Conservation (phyloP, 768 basidiomycete genomes). For the Phaeotremella skinneri region DNA sequence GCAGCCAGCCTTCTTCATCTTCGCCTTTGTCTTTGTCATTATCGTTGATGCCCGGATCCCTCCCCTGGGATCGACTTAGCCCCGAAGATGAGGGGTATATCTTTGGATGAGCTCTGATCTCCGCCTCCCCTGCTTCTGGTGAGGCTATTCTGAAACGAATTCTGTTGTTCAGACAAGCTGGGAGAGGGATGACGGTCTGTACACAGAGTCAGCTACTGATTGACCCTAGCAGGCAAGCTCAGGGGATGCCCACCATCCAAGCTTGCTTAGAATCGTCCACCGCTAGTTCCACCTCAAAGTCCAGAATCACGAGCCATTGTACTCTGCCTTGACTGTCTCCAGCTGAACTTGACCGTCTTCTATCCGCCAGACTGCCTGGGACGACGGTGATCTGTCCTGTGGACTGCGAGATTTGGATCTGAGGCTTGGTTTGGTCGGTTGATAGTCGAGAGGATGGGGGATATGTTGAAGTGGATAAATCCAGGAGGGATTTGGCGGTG, state of each 20-base stretch:
- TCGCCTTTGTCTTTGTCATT: neutral
- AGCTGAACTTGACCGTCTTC: neutral
- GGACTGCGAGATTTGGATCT: neutral
- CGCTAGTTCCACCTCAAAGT: neutral
- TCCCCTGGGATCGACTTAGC: neutral
- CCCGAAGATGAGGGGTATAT: neutral
- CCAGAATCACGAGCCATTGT: neutral
- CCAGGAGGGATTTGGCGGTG: neutral
- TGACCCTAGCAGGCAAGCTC: too few species aligned
- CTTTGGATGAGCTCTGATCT: neutral
- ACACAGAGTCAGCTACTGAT: too few species aligned
- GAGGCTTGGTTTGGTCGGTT: neutral
- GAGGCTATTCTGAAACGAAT: neutral
- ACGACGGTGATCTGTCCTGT: neutral
- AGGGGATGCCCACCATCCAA: conserved; percentile 2
- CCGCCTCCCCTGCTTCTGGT: neutral
- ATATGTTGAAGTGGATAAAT: neutral
- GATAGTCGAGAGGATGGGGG: neutral
- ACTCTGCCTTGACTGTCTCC: neutral
- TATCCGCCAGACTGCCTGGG: neutral
- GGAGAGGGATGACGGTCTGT: neutral
- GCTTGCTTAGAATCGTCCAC: neutral
- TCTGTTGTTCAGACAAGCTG: neutral
- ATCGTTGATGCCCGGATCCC: neutral
- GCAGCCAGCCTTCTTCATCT: neutral